These are phyloP conservation scores for Coniochaeta sp. DNA, from an alignment of 2,329 filamentous ascomycete species.

Conservation along the genomic window DNA sequence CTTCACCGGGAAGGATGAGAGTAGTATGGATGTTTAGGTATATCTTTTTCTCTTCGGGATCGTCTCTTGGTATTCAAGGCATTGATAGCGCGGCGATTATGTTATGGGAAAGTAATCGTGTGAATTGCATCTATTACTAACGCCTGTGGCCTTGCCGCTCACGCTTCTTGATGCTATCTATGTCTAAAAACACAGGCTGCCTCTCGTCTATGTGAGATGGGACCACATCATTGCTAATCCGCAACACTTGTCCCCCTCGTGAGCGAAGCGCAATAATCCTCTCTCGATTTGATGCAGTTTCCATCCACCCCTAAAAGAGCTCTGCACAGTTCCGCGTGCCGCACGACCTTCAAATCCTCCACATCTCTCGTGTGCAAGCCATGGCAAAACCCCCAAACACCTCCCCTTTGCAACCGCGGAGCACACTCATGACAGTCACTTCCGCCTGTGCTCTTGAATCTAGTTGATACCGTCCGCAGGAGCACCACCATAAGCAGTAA, in stretches of 20 bases:
- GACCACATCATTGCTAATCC: not conserved
- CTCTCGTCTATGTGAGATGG: no score
- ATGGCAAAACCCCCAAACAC: not conserved
- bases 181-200: not conserved
- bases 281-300: not conserved
- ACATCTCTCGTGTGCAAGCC: not conserved
- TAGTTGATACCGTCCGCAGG: not conserved
- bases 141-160: not conserved
- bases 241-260: not conserved
- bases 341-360: not conserved
- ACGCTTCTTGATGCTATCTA: not conserved
- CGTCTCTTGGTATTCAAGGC: no score
- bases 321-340: not conserved
- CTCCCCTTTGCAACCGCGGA: not conserved
- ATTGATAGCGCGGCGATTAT: no score
- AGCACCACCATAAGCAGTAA: not conserved
- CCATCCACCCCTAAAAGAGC: not conserved
- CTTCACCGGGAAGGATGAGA: conserved; percentile 49
- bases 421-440: not conserved
- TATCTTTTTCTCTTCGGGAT: no score
- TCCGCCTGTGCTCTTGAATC: not conserved
- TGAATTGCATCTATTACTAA: not conserved
- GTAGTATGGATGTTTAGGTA: conserved; percentile 44
- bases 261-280: not conserved
- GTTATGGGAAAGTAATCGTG: no score